Evolutionary conservation across 108 stramenopile species (phyloP).

Genomic region (Stephanodiscus minutulus): DNA sequence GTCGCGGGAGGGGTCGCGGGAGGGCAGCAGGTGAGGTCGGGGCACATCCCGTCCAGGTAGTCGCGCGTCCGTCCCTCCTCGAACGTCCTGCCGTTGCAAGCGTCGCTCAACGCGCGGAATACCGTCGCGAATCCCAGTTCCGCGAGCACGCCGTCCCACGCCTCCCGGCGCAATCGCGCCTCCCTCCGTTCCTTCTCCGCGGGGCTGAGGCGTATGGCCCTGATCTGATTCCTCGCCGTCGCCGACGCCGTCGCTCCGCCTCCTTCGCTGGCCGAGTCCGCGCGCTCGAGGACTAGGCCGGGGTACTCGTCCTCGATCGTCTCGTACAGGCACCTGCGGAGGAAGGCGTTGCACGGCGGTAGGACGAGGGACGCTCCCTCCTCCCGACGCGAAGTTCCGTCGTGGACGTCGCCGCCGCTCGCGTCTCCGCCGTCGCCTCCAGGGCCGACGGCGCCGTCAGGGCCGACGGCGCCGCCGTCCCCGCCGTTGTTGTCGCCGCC

Average conservation of each 20-base stretch:
- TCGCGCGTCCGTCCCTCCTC: slow-evolving; percentile 12
- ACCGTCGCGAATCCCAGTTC: slow-evolving; percentile 76
- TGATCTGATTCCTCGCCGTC: slow-evolving; percentile 55
- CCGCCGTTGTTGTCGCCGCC: background rate
- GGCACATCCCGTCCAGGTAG: slow-evolving; percentile 23
- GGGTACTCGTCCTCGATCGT: slow-evolving; percentile 78
- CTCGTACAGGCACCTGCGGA: slow-evolving; percentile 80
- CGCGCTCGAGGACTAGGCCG: slow-evolving; percentile 62
- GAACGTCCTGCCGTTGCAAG: slow-evolving; percentile 56
- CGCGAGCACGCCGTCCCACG: slow-evolving; percentile 58
- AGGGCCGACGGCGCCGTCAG: background rate
- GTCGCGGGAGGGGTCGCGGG: too few relatives aligned
- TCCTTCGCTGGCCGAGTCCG: slow-evolving; percentile 21
- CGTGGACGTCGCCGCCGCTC: background rate
- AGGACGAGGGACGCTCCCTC: slow-evolving; percentile 65
- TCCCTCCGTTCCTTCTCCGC: slow-evolving; percentile 59
- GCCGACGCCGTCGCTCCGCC: background rate
- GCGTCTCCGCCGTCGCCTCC: background rate
- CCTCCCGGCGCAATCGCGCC: slow-evolving; percentile 53
- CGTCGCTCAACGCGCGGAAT: slow-evolving; percentile 72
- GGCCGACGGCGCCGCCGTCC: background rate
- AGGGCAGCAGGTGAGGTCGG: too few relatives aligned
- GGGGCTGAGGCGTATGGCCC: slow-evolving; percentile 62
- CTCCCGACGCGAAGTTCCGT: background rate
- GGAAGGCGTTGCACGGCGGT: slow-evolving; percentile 79